These are phyloP conservation scores for Avena sativa DNA, from an alignment of 176 grass and related monocot genomes.

Conservation along the genomic window DNA sequence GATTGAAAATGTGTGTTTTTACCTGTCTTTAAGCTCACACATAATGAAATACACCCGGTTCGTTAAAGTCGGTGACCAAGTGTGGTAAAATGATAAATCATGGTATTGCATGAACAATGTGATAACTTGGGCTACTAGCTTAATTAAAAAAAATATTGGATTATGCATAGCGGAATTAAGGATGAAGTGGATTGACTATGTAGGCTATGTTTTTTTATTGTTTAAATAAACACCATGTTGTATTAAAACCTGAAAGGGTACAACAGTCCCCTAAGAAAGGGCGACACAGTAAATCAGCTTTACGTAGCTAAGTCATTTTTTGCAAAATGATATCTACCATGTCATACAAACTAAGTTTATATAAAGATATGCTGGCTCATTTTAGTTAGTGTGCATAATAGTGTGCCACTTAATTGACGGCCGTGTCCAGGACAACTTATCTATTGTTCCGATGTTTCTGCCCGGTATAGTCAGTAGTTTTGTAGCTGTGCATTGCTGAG, in stretches of 20 bases:
- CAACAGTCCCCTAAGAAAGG: neutral
- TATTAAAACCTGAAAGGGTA: neutral
- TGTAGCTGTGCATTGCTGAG: neutral
- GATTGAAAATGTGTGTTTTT: neutral
- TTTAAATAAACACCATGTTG: neutral
- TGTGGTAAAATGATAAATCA: neutral
- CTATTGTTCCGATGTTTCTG: neutral
- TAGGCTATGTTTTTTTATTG: neutral
- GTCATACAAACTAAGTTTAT: neutral
- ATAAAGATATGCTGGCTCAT: neutral
- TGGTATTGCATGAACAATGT: neutral
- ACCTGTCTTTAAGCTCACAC: slow-evolving; percentile 1
- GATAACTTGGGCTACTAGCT: neutral
- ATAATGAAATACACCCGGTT: neutral
- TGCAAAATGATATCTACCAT: neutral
- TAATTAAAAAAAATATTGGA: neutral
- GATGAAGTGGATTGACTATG: neutral
- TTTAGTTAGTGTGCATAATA: neutral
- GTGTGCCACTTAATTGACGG: neutral
- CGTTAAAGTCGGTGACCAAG: neutral
- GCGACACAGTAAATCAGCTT: neutral
- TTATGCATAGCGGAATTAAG: neutral
- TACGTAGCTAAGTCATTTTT: neutral
- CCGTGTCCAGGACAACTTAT: neutral
- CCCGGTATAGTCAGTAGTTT: neutral